Percentiles rank a stretch among this genome's conserved stretches.
These are phyloP conservation scores for Phaeotremella skinneri DNA, from an alignment of 768 basidiomycete genomes.

Conservation along the genomic window DNA sequence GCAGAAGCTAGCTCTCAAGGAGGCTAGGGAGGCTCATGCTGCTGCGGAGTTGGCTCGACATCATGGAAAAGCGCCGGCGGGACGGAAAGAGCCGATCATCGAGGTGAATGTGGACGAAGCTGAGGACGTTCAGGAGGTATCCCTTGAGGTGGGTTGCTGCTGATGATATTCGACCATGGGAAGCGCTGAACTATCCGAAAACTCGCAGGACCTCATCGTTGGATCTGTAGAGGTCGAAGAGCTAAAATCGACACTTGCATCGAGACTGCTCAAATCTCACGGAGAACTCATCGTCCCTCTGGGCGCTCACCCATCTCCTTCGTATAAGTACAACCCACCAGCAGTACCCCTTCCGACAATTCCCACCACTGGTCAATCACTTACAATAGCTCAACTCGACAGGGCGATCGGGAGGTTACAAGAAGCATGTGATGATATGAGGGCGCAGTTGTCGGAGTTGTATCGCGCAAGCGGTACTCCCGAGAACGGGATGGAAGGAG, in stretches of 20 bases:
- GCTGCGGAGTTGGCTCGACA: conserved; percentile 43
- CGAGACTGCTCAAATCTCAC: conserved; percentile 31
- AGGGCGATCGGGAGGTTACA: conserved; percentile 35
- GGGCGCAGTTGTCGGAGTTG: conserved; percentile 44
- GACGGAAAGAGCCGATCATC: conserved; percentile 18
- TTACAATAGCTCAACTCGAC: conserved; percentile 25
- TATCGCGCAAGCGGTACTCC: conserved; percentile 40
- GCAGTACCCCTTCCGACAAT: conserved; percentile 4
- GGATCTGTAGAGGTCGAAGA: conserved; percentile 21
- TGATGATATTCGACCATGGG: neutral
- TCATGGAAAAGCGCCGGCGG: conserved; percentile 34
- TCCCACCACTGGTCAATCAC: conserved; percentile 18
- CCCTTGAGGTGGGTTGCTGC: conserved; percentile 34
- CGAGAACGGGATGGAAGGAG: neutral
- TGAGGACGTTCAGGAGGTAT: conserved; percentile 21
- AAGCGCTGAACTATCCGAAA: neutral
- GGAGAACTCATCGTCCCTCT: conserved; percentile 51
- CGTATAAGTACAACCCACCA: conserved; percentile 33
- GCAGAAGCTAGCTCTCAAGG: conserved; percentile 27
- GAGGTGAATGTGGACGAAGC: conserved; percentile 10
- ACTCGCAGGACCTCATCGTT: conserved; percentile 22
- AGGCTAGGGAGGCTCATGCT: conserved; percentile 33
- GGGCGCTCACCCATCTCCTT: conserved; percentile 40
- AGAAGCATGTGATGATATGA: conserved; percentile 19
- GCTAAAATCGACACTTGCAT: conserved; percentile 23